phyloP scores from a whole-genome alignment of 148 eudicot genomes.

The Bassia scoparia region DNA sequence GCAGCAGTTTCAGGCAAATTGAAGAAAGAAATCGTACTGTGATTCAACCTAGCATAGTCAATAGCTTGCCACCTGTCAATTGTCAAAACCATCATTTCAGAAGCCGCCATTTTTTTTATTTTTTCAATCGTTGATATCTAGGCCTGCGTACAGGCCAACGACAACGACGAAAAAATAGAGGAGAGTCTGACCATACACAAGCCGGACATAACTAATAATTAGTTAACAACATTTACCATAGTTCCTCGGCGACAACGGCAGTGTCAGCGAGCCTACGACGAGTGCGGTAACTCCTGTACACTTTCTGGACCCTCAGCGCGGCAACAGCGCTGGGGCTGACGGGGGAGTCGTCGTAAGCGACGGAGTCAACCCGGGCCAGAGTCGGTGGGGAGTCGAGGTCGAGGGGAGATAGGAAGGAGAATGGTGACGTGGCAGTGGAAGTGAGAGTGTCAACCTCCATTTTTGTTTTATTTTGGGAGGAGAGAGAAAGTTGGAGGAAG shows the following conservation, averaged over 20 bases:
- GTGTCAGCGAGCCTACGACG: constrained; percentile 82
- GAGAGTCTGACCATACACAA: background rate
- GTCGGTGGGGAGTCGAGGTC: background rate
- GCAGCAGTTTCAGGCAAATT: constrained; percentile 62
- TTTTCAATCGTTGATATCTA: too few species aligned
- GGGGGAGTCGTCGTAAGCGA: background rate
- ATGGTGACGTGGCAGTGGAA: constrained; percentile 5
- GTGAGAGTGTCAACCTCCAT: constrained; percentile 38
- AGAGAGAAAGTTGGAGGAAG: background rate
- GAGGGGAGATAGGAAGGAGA: constrained; percentile 13
- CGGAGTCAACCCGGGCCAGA: constrained; percentile 3
- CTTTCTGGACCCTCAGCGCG: constrained; percentile 66
- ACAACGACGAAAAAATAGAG: too few species aligned
- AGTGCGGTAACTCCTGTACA: constrained; percentile 76
- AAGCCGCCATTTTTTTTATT: too few species aligned
- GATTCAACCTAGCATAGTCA: constrained; percentile 64
- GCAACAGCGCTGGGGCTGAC: constrained; percentile 29
- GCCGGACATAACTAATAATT: background rate
- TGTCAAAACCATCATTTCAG: background rate
- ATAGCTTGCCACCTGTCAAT: constrained; percentile 82
- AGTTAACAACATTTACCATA: constrained; percentile 39
- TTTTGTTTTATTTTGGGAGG: background rate
- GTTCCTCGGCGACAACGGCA: constrained; percentile 82
- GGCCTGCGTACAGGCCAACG: too few species aligned
- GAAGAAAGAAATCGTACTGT: constrained; percentile 82